These are phyloP conservation scores for Ogataea trehaloabstinens DNA, from an alignment of 805 yeast species.

Conservation along the genomic window DNA sequence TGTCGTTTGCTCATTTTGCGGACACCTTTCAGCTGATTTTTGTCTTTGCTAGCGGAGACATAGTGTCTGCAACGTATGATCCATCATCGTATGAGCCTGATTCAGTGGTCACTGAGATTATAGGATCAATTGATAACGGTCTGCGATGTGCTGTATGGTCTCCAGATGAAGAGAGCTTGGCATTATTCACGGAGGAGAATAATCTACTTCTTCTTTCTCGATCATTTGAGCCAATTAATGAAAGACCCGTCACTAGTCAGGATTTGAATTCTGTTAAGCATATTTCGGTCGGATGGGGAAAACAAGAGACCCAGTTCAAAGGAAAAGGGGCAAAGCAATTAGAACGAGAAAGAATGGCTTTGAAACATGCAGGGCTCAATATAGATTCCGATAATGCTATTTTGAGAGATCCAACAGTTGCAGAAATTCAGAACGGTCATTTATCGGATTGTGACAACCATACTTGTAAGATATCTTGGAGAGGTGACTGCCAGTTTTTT, in stretches of 20 bases:
- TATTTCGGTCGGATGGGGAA: constrained; percentile 99
- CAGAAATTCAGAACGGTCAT: constrained; percentile 66
- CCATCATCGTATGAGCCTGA: constrained; percentile 42
- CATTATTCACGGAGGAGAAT: constrained; percentile 59
- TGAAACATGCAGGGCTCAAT: constrained; percentile 67
- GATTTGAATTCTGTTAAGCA: constrained; percentile 75
- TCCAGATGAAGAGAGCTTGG: constrained; percentile 84
- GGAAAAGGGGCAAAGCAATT: constrained; percentile 87
- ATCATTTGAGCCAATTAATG: constrained; percentile 75
- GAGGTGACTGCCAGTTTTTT: constrained; percentile 90
- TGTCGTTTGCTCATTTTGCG: constrained; percentile 65
- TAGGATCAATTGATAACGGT: constrained; percentile 81
- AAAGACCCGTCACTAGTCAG: constrained; percentile 50
- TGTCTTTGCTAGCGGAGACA: constrained; percentile 74
- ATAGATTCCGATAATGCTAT: constrained; percentile 52
- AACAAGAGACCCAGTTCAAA: constrained; percentile 91
- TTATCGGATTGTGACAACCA: constrained; percentile 54
- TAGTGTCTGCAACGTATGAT: constrained; percentile 64
- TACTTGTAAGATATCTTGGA: constrained; percentile 69
- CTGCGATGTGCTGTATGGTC: constrained; percentile 79
- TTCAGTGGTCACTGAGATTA: constrained; percentile 64
- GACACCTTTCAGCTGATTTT: constrained; percentile 67
- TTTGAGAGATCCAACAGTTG: constrained; percentile 86
- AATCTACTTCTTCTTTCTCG: constrained; percentile 69
- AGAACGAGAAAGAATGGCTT: constrained; percentile 59